These are phyloP conservation scores for Erodium trifolium DNA, from an alignment of 441 rosid genomes.

Conservation along the genomic window DNA sequence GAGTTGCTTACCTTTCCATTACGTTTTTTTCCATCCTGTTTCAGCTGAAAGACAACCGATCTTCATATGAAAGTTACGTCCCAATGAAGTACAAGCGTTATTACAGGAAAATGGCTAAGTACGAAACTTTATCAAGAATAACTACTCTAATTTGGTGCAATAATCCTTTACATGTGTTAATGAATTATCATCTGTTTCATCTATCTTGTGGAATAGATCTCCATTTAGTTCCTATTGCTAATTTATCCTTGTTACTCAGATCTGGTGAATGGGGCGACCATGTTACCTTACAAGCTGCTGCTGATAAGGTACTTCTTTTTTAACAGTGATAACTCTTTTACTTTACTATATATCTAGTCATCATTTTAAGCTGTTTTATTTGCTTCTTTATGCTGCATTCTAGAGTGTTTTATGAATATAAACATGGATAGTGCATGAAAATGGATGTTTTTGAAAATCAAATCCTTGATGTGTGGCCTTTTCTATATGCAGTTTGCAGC, in stretches of 20 bases:
- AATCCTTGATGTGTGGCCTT: slow-evolving; percentile 6
- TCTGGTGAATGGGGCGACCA: slow-evolving; percentile 97
- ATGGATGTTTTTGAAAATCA: background rate
- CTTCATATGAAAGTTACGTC: slow-evolving; percentile 75
- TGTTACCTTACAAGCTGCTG: slow-evolving; percentile 90
- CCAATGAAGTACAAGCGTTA: slow-evolving; percentile 93
- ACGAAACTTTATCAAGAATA: slow-evolving; percentile 26
- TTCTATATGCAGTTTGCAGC: slow-evolving; percentile 62
- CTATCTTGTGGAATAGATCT: background rate
- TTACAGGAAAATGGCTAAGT: slow-evolving; percentile 82
- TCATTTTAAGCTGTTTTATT: background rate
- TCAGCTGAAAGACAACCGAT: slow-evolving; percentile 65
- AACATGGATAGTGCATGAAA: background rate
- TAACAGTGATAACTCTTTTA: slow-evolving; percentile 12
- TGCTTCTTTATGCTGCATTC: background rate
- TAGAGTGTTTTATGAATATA: background rate
- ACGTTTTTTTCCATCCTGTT: slow-evolving; percentile 20
- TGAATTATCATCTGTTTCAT: slow-evolving; percentile 12
- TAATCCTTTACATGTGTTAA: slow-evolving; percentile 12
- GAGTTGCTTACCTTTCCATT: slow-evolving; percentile 17
- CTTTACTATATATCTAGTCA: background rate
- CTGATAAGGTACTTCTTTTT: slow-evolving; percentile 56
- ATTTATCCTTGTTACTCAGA: slow-evolving; percentile 35
- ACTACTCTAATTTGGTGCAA: slow-evolving; percentile 10
- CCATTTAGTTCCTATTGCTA: slow-evolving; percentile 11